Percentiles rank a stretch among this genome's conserved stretches.
phyloP scores from a whole-genome alignment of 106 monocot genomes.

The Amphibolis antarctica region DNA sequence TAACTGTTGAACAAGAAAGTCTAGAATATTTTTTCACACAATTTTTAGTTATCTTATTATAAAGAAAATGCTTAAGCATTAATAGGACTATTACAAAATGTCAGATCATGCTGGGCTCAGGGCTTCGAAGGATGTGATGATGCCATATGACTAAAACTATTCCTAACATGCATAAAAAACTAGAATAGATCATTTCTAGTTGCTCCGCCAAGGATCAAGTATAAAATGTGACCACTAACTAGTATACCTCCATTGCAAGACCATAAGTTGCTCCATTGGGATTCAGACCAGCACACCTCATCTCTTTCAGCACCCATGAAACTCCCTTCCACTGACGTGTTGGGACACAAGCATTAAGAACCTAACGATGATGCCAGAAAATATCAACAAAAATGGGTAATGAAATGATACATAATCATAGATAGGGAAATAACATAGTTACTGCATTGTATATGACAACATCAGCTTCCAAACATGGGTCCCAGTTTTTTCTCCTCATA shows the following conservation, averaged over 20 bases:
- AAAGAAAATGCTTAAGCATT: too few species aligned
- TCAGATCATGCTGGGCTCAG: too few species aligned
- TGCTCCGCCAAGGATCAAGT: not conserved
- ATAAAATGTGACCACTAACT: not conserved
- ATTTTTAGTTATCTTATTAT: too few species aligned
- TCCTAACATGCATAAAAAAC: too few species aligned
- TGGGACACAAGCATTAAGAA: conserved; percentile 77
- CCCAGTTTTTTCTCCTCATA: conserved; percentile 55
- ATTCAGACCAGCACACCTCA: conserved; percentile 42
- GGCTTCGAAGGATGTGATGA: too few species aligned
- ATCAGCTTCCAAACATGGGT: conserved; percentile 80
- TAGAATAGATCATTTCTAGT: not conserved
- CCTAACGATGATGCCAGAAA: conserved; percentile 18
- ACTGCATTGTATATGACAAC: conserved; percentile 75
- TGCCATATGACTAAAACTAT: too few species aligned
- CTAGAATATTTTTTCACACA: too few species aligned
- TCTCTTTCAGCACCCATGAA: conserved; percentile 68
- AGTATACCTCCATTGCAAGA: conserved; percentile 82
- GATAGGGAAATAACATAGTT: not conserved
- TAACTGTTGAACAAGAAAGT: too few species aligned
- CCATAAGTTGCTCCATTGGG: conserved; percentile 85
- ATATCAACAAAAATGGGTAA: not conserved
- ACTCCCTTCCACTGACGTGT: conserved; percentile 94
- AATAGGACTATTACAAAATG: too few species aligned
- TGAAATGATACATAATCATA: not conserved